These are phyloP conservation scores for Pyrenopolyporus hunteri DNA, from an alignment of 495 filamentous ascomycete species.

Conservation along the genomic window DNA sequence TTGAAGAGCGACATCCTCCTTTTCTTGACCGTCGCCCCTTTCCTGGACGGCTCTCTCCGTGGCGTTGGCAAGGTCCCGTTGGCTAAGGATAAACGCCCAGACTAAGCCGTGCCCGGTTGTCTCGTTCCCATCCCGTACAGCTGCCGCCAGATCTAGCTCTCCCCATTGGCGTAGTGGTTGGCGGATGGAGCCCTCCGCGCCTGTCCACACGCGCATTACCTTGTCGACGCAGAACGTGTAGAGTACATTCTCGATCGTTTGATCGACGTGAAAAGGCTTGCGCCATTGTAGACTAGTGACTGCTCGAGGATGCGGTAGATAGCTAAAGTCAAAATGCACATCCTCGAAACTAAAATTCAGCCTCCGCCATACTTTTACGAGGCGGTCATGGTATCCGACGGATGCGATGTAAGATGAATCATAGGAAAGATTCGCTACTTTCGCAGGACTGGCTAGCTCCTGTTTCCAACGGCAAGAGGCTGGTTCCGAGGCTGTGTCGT, in stretches of 20 bases:
- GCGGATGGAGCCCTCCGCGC: conserved; percentile 73
- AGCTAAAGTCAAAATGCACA: conserved; percentile 87
- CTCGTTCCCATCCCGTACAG: conserved; percentile 62
- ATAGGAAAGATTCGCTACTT: conserved; percentile 81
- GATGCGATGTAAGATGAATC: conserved; percentile 87
- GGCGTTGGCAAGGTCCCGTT: conserved; percentile 77
- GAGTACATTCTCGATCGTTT: conserved; percentile 85
- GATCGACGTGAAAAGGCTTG: conserved; percentile 71
- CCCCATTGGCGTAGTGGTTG: conserved; percentile 81
- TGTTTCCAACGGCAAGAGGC: conserved; percentile 72
- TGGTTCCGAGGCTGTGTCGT: conserved; percentile 60
- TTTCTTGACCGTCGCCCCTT: conserved; percentile 59
- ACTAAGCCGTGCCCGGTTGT: conserved; percentile 56
- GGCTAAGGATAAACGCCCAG: conserved; percentile 85
- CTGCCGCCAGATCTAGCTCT: conserved; percentile 75
- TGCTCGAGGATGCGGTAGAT: conserved; percentile 80
- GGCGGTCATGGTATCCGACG: conserved; percentile 75
- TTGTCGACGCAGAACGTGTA: conserved; percentile 91
- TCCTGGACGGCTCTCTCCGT: conserved; percentile 76
- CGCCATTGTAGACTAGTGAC: conserved; percentile 90
- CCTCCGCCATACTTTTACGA: conserved; percentile 92
- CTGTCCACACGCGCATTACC: conserved; percentile 81
- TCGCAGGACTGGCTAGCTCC: conserved; percentile 71
- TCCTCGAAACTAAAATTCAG: conserved; percentile 83
- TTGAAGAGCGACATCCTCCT: conserved; percentile 72